A percentile compares a stretch with the other conserved stretches of the same genome.
phyloP scores from a whole-genome alignment of 345 rosid species.

The Hypericum androsaemum region DNA sequence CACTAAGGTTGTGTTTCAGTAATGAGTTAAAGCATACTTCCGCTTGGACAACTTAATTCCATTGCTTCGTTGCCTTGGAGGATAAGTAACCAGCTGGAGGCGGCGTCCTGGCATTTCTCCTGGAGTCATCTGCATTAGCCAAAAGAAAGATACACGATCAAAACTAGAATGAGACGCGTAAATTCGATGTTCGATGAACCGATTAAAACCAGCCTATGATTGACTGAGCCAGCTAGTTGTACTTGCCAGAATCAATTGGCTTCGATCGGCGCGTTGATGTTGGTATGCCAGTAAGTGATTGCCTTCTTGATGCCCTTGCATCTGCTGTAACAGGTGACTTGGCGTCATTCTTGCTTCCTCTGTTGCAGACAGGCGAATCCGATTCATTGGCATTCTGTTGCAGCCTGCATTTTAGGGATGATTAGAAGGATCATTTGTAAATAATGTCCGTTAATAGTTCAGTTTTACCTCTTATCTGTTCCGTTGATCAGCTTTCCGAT shows the following conservation, averaged over 20 bases:
- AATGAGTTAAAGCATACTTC: too few species aligned
- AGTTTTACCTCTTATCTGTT: constrained; percentile 62
- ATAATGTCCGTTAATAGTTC: too few species aligned
- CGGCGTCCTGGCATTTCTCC: constrained; percentile 59
- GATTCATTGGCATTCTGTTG: constrained; percentile 27
- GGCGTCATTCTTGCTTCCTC: constrained; percentile 17
- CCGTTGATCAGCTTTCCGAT: constrained; percentile 83
- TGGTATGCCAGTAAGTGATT: constrained; percentile 58
- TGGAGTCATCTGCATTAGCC: constrained; percentile 29
- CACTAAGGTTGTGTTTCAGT: too few species aligned
- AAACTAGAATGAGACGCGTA: not conserved
- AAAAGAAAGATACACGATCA: constrained; percentile 1
- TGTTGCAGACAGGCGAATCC: constrained; percentile 28
- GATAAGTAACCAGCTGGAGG: constrained; percentile 51
- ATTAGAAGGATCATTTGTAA: not conserved
- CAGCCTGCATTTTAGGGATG: constrained; percentile 26
- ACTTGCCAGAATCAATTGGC: constrained; percentile 40
- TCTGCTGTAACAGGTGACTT: constrained; percentile 40
- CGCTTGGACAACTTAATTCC: constrained; percentile 10
- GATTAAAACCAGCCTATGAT: not conserved
- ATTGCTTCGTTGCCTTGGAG: constrained; percentile 27
- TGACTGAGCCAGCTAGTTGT: not conserved
- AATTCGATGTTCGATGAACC: not conserved
- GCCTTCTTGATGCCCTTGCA: constrained; percentile 51
- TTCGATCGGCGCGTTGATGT: constrained; percentile 58